Evolutionary conservation across 306 rosid species (phyloP).

Genomic region (Urtica urens): DNA sequence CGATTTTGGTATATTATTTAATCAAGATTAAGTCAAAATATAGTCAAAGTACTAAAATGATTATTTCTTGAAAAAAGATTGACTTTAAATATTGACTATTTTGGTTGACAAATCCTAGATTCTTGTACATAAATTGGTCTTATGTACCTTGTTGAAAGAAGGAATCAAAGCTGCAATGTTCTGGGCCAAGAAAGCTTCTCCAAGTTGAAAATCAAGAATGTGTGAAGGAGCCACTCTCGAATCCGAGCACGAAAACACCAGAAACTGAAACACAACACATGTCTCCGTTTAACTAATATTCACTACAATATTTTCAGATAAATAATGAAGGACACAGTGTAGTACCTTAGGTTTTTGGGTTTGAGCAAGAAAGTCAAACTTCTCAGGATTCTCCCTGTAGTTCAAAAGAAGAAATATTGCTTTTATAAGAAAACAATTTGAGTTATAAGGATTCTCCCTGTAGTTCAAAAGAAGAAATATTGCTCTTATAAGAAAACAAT

Average conservation of each 20-base stretch:
- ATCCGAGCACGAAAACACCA: conserved; percentile 70
- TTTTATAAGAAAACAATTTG: neutral
- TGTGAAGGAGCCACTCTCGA: conserved; percentile 54
- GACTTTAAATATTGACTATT: too few species aligned
- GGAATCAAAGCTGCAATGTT: conserved; percentile 72
- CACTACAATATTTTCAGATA: neutral
- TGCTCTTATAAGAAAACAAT: neutral
- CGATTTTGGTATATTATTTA: too few species aligned
- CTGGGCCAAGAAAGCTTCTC: conserved; percentile 56
- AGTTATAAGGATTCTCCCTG: neutral
- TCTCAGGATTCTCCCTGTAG: conserved; percentile 27
- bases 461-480: neutral
- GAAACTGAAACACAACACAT: conserved; percentile 22
- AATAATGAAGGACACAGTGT: neutral
- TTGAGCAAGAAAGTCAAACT: conserved; percentile 18
- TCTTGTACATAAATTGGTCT: too few species aligned
- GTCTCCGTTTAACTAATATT: neutral
- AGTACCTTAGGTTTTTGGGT: conserved; percentile 43
- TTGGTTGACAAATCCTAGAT: too few species aligned
- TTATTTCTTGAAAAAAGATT: too few species aligned
- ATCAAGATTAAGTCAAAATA: neutral
- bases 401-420: neutral
- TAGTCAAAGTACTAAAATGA: neutral
- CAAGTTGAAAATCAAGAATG: conserved; percentile 44
- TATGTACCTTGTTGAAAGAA: conserved; percentile 41